Percentiles rank a stretch among this genome's conserved stretches.
phyloP scores from a whole-genome alignment of 2,329 filamentous ascomycete genomes.

The Aspergillus caelatus region DNA sequence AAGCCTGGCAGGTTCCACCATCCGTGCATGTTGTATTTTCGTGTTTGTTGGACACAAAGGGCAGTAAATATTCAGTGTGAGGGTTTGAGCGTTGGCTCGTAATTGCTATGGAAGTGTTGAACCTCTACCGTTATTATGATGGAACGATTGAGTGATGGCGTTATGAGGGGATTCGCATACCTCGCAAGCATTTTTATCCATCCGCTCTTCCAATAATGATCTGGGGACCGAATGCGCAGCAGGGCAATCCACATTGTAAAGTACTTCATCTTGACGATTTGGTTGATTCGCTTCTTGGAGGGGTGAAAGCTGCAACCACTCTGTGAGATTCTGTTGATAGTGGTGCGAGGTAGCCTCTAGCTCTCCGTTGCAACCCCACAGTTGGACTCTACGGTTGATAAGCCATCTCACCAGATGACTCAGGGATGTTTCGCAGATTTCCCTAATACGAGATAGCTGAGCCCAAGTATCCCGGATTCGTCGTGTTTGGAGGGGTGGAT shows the following conservation, averaged over 20 bases:
- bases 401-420: constrained; percentile 27
- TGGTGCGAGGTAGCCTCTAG: constrained; percentile 27
- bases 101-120: constrained; percentile 16
- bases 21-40: constrained; percentile 36
- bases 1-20: constrained; percentile 37
- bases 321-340: constrained; percentile 30
- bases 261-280: constrained; percentile 1
- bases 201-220: constrained; percentile 33
- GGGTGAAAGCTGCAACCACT: constrained; percentile 32
- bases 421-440: constrained; percentile 20
- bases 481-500: constrained; percentile 22
- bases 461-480: constrained; percentile 24
- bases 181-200: constrained; percentile 37
- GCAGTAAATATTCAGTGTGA: constrained; percentile 30
- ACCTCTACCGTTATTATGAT: not conserved
- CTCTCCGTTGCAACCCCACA: constrained; percentile 31
- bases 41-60: constrained; percentile 34
- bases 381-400: constrained; percentile 29
- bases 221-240: constrained; percentile 36
- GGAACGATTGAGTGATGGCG: not conserved
- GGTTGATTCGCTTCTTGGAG: constrained; percentile 8
- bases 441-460: constrained; percentile 18
- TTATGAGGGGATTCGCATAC: constrained; percentile 17
- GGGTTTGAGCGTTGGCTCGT: constrained; percentile 20
- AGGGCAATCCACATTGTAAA: constrained; percentile 40